A percentile compares a stretch with the other conserved stretches of the same genome.
Evolutionary conservation across 495 filamentous ascomycete genomes (phyloP).

Genomic region (Lophiostoma macrostomum): DNA sequence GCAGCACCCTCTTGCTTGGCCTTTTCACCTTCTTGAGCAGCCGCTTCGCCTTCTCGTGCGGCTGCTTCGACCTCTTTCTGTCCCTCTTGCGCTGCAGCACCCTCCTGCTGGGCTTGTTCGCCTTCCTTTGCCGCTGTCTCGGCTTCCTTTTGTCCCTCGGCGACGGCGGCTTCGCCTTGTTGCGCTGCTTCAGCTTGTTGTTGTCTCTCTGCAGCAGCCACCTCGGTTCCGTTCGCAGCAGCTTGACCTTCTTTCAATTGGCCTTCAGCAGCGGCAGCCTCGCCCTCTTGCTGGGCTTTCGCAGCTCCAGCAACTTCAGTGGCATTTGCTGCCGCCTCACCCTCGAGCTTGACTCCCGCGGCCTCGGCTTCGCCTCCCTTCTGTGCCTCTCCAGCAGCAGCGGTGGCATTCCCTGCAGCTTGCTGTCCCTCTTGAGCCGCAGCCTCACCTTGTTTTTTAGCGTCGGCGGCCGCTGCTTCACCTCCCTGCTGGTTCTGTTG

Average conservation of each 20-base stretch:
- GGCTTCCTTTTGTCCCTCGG: not conserved
- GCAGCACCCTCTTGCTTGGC: not conserved
- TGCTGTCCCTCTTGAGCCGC: no score
- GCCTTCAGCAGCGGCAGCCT: constrained; percentile 3
- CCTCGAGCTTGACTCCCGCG: no score
- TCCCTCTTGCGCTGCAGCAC: not conserved
- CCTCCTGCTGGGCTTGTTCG: not conserved
- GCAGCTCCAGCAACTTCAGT: not conserved
- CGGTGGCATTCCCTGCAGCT: no score
- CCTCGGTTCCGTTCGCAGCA: not conserved
- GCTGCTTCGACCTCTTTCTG: not conserved
- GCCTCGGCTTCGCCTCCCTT: not conserved
- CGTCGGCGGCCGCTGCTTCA: not conserved
- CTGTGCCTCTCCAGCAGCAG: constrained; percentile 1
- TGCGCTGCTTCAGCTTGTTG: constrained; percentile 2
- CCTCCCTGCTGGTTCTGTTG: not conserved
- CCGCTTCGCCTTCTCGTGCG: not conserved
- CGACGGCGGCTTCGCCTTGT: constrained; percentile 1
- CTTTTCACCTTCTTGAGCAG: not conserved
- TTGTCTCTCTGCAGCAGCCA: not conserved
- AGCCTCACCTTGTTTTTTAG: no score
- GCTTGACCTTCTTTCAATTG: not conserved
- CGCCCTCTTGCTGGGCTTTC: not conserved
- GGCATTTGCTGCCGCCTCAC: not conserved
- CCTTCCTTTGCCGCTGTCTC: not conserved